phyloP scores from a whole-genome alignment of 768 basidiomycete species.

The Kwoniella newhampshirensis region DNA sequence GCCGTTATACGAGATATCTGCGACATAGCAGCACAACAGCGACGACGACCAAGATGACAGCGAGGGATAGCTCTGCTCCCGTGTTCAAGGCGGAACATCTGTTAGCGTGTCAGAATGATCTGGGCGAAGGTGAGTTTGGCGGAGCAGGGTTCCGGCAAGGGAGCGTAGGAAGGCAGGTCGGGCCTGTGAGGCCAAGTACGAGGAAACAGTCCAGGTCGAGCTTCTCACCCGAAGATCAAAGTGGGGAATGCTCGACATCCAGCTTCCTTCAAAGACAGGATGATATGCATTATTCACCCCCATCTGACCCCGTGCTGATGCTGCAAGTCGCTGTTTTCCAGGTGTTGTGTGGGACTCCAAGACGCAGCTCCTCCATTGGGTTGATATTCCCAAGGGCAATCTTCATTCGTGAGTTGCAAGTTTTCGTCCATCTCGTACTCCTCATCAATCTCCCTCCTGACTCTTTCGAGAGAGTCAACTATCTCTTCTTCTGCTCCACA shows the following conservation, averaged over 20 bases:
- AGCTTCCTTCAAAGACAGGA: too few relatives aligned
- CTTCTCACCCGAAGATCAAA: too few relatives aligned
- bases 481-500: neutral
- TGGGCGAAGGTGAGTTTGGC: constrained; percentile 45
- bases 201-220: too few relatives aligned
- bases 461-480: neutral
- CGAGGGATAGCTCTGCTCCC: too few relatives aligned
- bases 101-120: constrained; percentile 37
- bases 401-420: constrained; percentile 42
- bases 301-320: neutral
- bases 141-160: neutral
- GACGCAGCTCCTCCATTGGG: constrained; percentile 46
- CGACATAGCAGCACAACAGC: too few relatives aligned
- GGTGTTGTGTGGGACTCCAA: constrained; percentile 49
- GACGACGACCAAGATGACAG: too few relatives aligned
- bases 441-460: neutral
- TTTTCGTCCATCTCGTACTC: neutral
- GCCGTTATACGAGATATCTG: too few relatives aligned
- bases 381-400: constrained; percentile 40
- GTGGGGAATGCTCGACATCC: neutral
- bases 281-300: too few relatives aligned
- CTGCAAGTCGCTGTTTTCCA: neutral
- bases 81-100: too few relatives aligned
- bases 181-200: too few relatives aligned
- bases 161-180: too few relatives aligned